Evolutionary conservation across 352 stramenopile species (phyloP).

Genomic region (Phytophthora pistaciae): DNA sequence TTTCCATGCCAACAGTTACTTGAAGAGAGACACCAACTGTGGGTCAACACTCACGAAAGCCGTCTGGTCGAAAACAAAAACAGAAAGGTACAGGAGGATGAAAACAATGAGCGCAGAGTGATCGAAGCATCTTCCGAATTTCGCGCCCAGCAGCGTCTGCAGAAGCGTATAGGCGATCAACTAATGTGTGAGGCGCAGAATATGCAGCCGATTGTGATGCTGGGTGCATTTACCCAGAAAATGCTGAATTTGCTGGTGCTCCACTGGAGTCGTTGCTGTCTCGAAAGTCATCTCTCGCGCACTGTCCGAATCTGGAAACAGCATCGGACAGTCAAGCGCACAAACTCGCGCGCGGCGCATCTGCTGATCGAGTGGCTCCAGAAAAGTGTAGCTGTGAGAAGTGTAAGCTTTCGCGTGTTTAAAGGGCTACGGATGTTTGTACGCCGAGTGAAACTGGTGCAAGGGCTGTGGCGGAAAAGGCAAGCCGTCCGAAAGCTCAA

Average conservation of each 20-base stretch:
- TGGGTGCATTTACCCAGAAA: slow-evolving; percentile 57
- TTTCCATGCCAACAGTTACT: slow-evolving; percentile 40
- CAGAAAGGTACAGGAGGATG: slow-evolving; percentile 56
- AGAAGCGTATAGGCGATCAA: slow-evolving; percentile 47
- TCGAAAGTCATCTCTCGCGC: slow-evolving; percentile 46
- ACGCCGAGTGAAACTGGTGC: slow-evolving; percentile 58
- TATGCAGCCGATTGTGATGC: slow-evolving; percentile 54
- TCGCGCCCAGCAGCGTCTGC: slow-evolving; percentile 51
- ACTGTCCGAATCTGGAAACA: slow-evolving; percentile 60
- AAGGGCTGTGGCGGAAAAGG: slow-evolving; percentile 60
- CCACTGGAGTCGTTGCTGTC: slow-evolving; percentile 47
- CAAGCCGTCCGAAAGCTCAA: slow-evolving; percentile 43
- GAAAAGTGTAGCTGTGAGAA: slow-evolving; percentile 67
- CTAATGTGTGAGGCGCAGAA: slow-evolving; percentile 46
- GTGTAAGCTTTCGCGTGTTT: slow-evolving; percentile 65
- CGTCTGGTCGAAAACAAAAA: slow-evolving; percentile 37
- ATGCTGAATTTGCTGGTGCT: slow-evolving; percentile 41
- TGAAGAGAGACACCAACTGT: slow-evolving; percentile 50
- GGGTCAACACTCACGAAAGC: slow-evolving; percentile 50
- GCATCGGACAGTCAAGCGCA: slow-evolving; percentile 41
- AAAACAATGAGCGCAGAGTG: slow-evolving; percentile 54
- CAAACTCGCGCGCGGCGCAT: slow-evolving; percentile 41
- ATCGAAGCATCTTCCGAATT: slow-evolving; percentile 57
- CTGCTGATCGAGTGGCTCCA: slow-evolving; percentile 71
- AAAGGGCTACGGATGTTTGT: slow-evolving; percentile 60